A percentile compares a stretch with the other conserved stretches of the same genome.
Conservation (phyloP, 257 asterid species). For the Petrea volubilis region DNA sequence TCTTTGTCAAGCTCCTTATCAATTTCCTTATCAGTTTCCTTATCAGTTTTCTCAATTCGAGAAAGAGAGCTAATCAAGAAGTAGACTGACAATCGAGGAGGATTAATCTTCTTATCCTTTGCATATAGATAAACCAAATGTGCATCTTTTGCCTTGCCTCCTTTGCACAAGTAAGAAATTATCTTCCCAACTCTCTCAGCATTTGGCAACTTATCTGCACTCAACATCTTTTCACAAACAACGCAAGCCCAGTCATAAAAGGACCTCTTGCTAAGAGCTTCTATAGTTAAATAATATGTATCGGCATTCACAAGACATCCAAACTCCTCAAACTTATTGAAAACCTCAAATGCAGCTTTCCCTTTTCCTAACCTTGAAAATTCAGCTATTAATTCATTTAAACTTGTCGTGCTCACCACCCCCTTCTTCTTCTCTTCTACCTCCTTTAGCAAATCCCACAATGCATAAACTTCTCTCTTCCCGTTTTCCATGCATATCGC, state of each 20-base stretch:
- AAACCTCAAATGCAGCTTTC: conserved; percentile 78
- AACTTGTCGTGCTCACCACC: conserved; percentile 47
- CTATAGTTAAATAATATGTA: conserved; percentile 66
- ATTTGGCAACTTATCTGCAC: conserved; percentile 52
- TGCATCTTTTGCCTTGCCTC: conserved; percentile 68
- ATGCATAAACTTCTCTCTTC: conserved; percentile 50
- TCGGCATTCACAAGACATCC: conserved; percentile 58
- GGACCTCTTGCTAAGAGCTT: conserved; percentile 75
- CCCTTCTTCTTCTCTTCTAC: conserved; percentile 56
- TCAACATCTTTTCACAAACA: conserved; percentile 74
- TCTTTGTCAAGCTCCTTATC: conserved; percentile 46
- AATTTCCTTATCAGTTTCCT: conserved; percentile 30
- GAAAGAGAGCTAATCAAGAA: conserved; percentile 61
- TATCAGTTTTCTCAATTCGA: conserved; percentile 29
- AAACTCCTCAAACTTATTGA: conserved; percentile 75
- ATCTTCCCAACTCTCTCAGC: conserved; percentile 64
- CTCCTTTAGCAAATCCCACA: conserved; percentile 78
- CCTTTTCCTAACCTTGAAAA: conserved; percentile 69
- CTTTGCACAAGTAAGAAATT: conserved; percentile 64
- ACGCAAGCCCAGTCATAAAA: conserved; percentile 60
- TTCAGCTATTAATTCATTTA: conserved; percentile 57
- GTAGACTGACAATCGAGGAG: conserved; percentile 47
- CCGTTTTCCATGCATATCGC: conserved; percentile 40
- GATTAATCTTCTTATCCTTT: conserved; percentile 53
- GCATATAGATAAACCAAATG: conserved; percentile 68